Percentiles rank a stretch among this genome's conserved stretches.
Conservation (phyloP, 768 basidiomycete genomes). For the Boletus huronensis region DNA sequence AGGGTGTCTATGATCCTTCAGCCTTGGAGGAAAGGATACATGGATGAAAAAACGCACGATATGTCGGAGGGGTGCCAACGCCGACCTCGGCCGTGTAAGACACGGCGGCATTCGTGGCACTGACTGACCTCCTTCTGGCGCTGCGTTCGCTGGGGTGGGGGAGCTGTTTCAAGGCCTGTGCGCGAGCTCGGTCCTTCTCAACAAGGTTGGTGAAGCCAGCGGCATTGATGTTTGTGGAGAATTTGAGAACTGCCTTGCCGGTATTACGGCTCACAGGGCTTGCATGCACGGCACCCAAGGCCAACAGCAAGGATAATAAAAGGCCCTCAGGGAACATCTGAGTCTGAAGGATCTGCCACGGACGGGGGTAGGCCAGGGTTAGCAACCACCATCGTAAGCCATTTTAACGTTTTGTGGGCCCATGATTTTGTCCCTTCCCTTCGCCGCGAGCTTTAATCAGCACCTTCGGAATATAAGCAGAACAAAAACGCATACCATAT, state of each 20-base stretch:
- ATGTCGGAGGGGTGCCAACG: conserved; percentile 26
- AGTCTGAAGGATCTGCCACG: neutral
- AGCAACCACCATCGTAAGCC: neutral
- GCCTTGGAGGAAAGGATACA: neutral
- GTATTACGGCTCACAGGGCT: conserved; percentile 3
- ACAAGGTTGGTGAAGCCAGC: conserved; percentile 13
- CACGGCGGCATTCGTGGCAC: conserved; percentile 22
- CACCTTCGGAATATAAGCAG: neutral
- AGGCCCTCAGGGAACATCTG: neutral
- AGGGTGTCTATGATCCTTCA: conserved; percentile 20
- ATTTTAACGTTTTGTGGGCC: neutral
- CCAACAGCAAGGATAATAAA: conserved; percentile 12
- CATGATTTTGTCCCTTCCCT: neutral
- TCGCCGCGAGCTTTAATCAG: no score
- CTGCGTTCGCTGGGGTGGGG: neutral
- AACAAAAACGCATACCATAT: neutral
- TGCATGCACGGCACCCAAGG: conserved; percentile 1
- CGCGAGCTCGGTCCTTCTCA: conserved; percentile 23
- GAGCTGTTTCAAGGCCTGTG: conserved; percentile 3
- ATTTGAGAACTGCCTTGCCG: conserved; percentile 10
- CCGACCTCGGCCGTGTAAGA: conserved; percentile 31
- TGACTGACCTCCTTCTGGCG: neutral
- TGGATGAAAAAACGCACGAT: conserved; percentile 17
- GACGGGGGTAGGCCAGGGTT: neutral
- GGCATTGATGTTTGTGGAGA: conserved; percentile 12